Percentiles rank a stretch among this genome's conserved stretches.
Conservation (phyloP, 768 basidiomycete species). For the Termitomyces sp. region DNA sequence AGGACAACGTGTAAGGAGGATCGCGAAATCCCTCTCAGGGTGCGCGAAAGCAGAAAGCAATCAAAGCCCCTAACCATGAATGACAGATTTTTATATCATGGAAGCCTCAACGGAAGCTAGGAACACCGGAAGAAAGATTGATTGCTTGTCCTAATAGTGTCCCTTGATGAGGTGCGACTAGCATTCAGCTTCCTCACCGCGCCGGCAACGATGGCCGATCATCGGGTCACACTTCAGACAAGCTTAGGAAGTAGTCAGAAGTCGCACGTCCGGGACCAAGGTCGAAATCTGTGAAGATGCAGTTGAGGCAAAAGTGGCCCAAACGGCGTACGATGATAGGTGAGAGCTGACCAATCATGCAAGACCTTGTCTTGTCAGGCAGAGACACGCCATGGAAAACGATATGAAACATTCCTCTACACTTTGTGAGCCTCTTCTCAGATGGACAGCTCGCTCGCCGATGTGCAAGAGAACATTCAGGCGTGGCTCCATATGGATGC, state of each 20-base stretch:
- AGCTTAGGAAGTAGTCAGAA: background rate
- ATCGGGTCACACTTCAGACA: conserved; percentile 1
- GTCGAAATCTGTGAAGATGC: background rate
- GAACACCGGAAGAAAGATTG: background rate
- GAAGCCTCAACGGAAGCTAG: background rate
- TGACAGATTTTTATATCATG: conserved; percentile 9
- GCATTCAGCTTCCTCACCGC: background rate
- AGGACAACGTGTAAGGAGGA: background rate
- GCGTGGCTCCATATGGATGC: background rate
- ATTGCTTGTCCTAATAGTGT: background rate
- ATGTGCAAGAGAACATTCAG: background rate
- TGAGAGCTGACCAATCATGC: background rate
- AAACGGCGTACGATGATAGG: background rate
- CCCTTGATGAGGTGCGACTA: background rate
- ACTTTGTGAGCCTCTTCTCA: background rate
- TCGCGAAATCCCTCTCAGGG: background rate
- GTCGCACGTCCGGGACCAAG: background rate
- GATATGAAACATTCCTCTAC: background rate
- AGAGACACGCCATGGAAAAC: background rate
- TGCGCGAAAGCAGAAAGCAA: background rate
- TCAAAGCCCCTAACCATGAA: background rate
- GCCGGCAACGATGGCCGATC: background rate
- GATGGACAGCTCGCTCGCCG: background rate
- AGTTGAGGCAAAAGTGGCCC: background rate
- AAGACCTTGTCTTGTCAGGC: background rate